Evolutionary conservation across 768 basidiomycete species (phyloP), one percentile per base, ranked within the genome.

Genomic region (Rubroboletus satanas): DNA sequence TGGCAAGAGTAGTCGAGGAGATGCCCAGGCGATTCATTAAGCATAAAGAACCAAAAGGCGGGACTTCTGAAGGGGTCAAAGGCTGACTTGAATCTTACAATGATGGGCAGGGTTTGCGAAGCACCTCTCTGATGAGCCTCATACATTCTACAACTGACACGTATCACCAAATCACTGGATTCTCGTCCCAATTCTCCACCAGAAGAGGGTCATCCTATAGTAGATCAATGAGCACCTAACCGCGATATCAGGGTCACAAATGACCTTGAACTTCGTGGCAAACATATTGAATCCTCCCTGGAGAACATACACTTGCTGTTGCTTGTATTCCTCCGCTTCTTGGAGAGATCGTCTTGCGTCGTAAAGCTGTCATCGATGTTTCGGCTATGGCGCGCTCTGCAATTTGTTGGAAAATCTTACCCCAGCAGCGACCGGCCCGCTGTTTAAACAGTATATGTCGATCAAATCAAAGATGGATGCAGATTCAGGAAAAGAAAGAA

Each of bases 361-460:
- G 66, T 88, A 92, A 41, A 85, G 79, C 87, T 90, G 59, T 48
- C 31, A 42, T 32, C 12, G 1, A 9, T 8, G 44, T 45, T 49
- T 57, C 33, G 55, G 49, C 58, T 48, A 38, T 58, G 9, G 17
- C 45, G 42, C 33, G 12, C 32, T 17, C n/a, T 38, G 5, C 5
- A 10, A 32, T 54, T 8, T 26, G 23, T 41, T 28, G 32, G 12
- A 33, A 58, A 50, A 29, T 64, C 77, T 35, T 69, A 91, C 91
- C 57, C 80, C 74, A 37, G 90, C 90, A 52, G 90, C 87, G 63
- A 83, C 84, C 0, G 90, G 91, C 17, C 90, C 90, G 42, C 90
- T 90, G 56, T 26, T 39, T 28, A 17, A 23, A 18, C n/a, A 15
- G 36, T 5, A 41, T 44, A 48, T 23, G 18, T 52, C 31, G 58